A percentile compares a stretch with the other conserved stretches of the same genome.
phyloP scores from a whole-genome alignment of 2,329 filamentous ascomycete species.

The Fusarium sp. region DNA sequence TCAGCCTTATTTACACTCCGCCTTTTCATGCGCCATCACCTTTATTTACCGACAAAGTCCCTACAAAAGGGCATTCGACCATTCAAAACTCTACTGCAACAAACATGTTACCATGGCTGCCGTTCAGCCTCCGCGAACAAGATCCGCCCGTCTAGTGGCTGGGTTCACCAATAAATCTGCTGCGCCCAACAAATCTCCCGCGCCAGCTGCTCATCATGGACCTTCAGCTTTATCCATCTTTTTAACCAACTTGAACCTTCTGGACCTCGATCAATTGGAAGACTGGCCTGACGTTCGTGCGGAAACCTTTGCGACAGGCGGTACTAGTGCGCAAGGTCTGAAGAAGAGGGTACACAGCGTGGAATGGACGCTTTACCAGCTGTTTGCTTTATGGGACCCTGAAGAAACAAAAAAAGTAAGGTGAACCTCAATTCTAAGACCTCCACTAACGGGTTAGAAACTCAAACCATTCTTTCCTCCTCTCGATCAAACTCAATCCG shows the following conservation, averaged over 20 bases:
- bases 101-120: conserved; percentile 45
- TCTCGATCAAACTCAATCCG: conserved; percentile 87
- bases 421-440: neutral
- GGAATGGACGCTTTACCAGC: conserved; percentile 91
- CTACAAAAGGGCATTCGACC: conserved; percentile 16
- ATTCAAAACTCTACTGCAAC: neutral
- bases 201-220: conserved; percentile 23
- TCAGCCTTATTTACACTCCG: conserved; percentile 37
- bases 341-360: conserved; percentile 84
- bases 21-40: conserved; percentile 28
- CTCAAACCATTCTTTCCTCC: conserved; percentile 91
- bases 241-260: conserved; percentile 83
- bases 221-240: conserved; percentile 62
- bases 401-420: conserved; percentile 78
- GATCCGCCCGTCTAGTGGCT: conserved; percentile 46
- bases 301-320: conserved; percentile 73
- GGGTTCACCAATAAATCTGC: conserved; percentile 40
- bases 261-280: conserved; percentile 78
- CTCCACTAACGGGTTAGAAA: conserved; percentile 67
- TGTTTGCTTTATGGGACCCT: conserved; percentile 87
- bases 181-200: conserved; percentile 11
- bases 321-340: conserved; percentile 75
- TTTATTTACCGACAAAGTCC: conserved; percentile 22
- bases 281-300: conserved; percentile 85
- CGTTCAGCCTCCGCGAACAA: conserved; percentile 43